phyloP scores from a whole-genome alignment of 441 rosid genomes.

The Eutrema salsugineum region DNA sequence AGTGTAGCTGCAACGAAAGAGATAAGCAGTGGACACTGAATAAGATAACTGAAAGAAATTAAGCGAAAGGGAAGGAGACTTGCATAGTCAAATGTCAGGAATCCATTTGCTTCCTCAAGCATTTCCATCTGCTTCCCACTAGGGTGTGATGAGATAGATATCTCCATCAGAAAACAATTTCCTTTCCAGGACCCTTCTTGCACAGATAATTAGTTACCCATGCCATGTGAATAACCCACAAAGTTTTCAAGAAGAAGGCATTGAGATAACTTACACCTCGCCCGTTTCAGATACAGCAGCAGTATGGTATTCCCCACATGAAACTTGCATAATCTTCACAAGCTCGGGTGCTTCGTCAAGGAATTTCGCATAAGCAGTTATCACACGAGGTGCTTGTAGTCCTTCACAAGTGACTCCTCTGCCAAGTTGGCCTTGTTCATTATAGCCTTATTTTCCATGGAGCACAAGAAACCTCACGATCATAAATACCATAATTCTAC shows the following conservation, averaged over 20 bases:
- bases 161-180: conserved; percentile 43
- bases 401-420: conserved; percentile 97
- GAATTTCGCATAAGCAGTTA: conserved; percentile 77
- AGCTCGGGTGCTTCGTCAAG: conserved; percentile 96
- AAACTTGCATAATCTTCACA: conserved; percentile 79
- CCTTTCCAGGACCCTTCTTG: conserved; percentile 43
- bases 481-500: conserved; percentile 3
- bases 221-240: conserved; percentile 48
- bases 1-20: conserved; percentile 60
- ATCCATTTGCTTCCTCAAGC: conserved; percentile 56
- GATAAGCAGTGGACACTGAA: conserved; percentile 28
- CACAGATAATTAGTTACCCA: conserved; percentile 42
- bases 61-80: conserved; percentile 58
- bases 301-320: conserved; percentile 96
- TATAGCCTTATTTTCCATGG: conserved; percentile 55
- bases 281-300: conserved; percentile 87
- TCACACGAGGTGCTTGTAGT: conserved; percentile 71
- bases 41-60: conserved; percentile 19
- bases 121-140: conserved; percentile 46
- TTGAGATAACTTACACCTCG: conserved; percentile 92
- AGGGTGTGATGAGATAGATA: conserved; percentile 24
- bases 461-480: conserved; percentile 16
- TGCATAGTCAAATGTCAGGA: conserved; percentile 49
- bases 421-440: conserved; percentile 96
- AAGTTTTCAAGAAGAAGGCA: conserved; percentile 36